Base-by-base conservation (phyloP, 306 rosid genomes). In the Crataegus laevigata region DNA sequence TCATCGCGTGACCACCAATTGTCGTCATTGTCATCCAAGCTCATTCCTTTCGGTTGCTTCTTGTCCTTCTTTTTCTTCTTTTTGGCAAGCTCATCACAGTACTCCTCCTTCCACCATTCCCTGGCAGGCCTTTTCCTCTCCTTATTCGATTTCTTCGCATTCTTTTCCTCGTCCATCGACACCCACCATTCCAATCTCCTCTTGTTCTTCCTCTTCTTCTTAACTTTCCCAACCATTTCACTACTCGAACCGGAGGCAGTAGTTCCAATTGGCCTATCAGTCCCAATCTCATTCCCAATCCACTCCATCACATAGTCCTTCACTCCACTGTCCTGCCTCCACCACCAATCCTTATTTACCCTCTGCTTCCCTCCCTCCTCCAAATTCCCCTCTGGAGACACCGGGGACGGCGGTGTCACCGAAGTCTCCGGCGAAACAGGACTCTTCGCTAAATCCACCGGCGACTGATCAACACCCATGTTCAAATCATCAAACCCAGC, bases 61-160 rank as follows among this genome's bases (percentile, higher is more conserved):
- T 84, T 84, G 73, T 75, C 88, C 74, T 83, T 84, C 84, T 77
- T 89, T 71, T 90, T 90, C 87, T 82, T 93, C 73, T 86, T 87
- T 79, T 78, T 90, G 1, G 83, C 84, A 22, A 88, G 74, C 75
- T 92, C 99, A 64, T 92, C 94, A 72, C 88, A 83, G 22, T 82
- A 82, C 79, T 96, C 98, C 73, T 92, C 98, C 87, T 85, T 89
- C 99, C 99, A 96, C 99, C 99, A 96, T 55, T 96, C 98, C 86
- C 96, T 92, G 11, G 83, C 92, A 0, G 92, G 88, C 76, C 83
- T 92, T 86, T 88, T 86, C 90, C 86, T 89, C 64, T 80, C 84
- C 69, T 87, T 87, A 75, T 84, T 88, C 32, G 13, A 55, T 51
- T 69, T 60, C 72, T 83, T 90, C 13, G 58, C 74, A 43, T 55